phyloP scores from a whole-genome alignment of 2,329 filamentous ascomycete species.

The Aspergillus pseudotamarii region DNA sequence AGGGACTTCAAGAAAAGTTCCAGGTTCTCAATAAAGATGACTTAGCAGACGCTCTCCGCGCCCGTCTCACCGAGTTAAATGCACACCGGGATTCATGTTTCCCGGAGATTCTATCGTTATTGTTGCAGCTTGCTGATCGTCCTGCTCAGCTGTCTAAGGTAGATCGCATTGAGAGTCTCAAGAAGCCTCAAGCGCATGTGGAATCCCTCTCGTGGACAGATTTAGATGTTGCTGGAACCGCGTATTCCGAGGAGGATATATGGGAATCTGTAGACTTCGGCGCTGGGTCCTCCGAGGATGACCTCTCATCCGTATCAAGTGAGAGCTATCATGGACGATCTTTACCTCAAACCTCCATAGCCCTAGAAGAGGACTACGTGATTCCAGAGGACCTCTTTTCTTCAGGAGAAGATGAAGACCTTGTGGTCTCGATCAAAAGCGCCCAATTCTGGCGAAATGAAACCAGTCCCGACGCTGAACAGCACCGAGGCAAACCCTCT shows the following conservation, averaged over 20 bases:
- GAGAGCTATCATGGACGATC: constrained; percentile 31
- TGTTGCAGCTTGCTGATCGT: constrained; percentile 79
- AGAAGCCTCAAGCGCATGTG: constrained; percentile 47
- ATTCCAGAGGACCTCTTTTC: constrained; percentile 38
- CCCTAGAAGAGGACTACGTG: constrained; percentile 35
- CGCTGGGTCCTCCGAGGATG: constrained; percentile 43
- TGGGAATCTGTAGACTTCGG: constrained; percentile 46
- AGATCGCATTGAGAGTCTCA: constrained; percentile 61
- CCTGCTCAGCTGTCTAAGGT: constrained; percentile 72
- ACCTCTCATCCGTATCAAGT: constrained; percentile 37
- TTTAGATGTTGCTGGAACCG: constrained; percentile 74
- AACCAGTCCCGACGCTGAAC: constrained; percentile 18
- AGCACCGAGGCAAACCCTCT: constrained; percentile 24
- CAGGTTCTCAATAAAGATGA: constrained; percentile 76
- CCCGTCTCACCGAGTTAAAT: constrained; percentile 63
- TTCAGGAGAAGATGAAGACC: constrained; percentile 31
- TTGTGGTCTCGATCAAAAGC: constrained; percentile 44
- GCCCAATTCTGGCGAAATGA: constrained; percentile 53
- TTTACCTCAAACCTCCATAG: constrained; percentile 30
- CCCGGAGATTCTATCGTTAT: constrained; percentile 76
- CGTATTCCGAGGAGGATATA: constrained; percentile 54
- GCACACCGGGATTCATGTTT: constrained; percentile 63
- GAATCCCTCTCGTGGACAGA: constrained; percentile 74
- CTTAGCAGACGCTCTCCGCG: constrained; percentile 69
- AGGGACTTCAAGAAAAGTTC: constrained; percentile 84